These are phyloP conservation scores for Lepraria neglecta DNA, from an alignment of 495 filamentous ascomycete species.

Conservation along the genomic window DNA sequence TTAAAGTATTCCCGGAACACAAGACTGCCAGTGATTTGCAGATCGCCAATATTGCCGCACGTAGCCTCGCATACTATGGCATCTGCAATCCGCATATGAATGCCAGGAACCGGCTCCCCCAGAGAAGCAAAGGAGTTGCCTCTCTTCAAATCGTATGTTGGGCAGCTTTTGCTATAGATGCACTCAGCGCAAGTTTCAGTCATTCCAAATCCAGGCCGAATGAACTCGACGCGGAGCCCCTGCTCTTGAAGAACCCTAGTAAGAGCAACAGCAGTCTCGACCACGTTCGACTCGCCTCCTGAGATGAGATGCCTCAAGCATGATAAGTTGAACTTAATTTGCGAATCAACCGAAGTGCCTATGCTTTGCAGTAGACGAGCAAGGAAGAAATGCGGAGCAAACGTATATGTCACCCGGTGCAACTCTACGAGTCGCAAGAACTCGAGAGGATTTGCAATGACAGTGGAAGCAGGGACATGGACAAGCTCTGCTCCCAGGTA, in stretches of 20 bases:
- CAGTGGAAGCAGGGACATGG: constrained; percentile 38
- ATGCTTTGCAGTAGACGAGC: constrained; percentile 49
- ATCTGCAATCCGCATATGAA: not conserved
- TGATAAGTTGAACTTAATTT: not conserved
- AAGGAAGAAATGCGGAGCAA: no score
- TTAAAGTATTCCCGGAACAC: constrained; percentile 75
- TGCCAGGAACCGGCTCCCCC: constrained; percentile 11
- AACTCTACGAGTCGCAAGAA: constrained; percentile 39
- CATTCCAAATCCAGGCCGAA: constrained; percentile 49
- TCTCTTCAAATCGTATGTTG: no score
- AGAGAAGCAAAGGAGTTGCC: no score
- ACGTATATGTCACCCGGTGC: constrained; percentile 41
- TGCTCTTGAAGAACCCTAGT: constrained; percentile 29
- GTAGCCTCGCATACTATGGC: not conserved
- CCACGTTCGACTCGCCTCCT: constrained; percentile 40
- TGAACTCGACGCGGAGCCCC: constrained; percentile 35
- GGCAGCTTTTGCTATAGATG: no score
- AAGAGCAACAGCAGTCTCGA: constrained; percentile 29
- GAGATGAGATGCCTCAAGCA: constrained; percentile 26
- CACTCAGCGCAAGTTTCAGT: constrained; percentile 51
- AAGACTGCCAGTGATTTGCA: constrained; percentile 45
- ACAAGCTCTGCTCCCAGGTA: constrained; percentile 39
- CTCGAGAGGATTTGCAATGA: constrained; percentile 37
- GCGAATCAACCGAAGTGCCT: not conserved
- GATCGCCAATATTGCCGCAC: constrained; percentile 25